Evolutionary conservation across 2,329 filamentous ascomycete species (phyloP), one percentile per base, ranked within the genome.

Genomic region (Hymenoscyphus fructigenus): DNA sequence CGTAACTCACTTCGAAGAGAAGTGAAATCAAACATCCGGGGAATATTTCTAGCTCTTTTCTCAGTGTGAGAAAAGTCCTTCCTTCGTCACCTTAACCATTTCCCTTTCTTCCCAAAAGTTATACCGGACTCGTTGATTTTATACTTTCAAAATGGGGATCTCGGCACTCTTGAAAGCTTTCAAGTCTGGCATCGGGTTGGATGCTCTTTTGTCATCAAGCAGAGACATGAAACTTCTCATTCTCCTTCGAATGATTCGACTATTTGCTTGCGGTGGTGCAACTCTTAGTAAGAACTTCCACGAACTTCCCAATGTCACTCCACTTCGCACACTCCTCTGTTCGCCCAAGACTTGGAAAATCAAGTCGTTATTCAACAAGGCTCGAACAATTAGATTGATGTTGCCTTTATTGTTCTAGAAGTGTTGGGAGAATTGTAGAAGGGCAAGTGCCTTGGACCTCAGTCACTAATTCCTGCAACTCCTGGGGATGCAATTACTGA

Each of bases 181-280:
- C 41, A 44, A 44, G 41, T 44, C 41, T 20, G 15, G 41, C 41
- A 44, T 44, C 41, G 82, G 82, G 61, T 69, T 85, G n/a, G 67
- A 75, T 12, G 77, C 81, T 5, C 73, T 85, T 36, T 72, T 76
- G 67, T 61, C 69, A 29, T 80, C 82, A 1, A 68, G 76, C 5
- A 73, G 70, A 57, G 85, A 88, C 71, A 79, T 83, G 66, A 85
- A 87, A 69, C 76, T 89, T 2, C 81, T 89, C 26, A 85, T 83
- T 66, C 66, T 81, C 6, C 83, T 85, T 69, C 83, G 86, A 26
- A 86, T 87, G 72, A 79, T 87, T 4, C 84, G 88, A 3, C 81
- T 89, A 59, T 85, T 87, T 66, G 88, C 86, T 6, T 89, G 89
- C 70, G 87, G 86, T 62, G 78, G 79, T 5, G 84, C 83, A 5